Evolutionary conservation across 305 asterid genomes (phyloP).

Genomic region (Solanum hybrid): DNA sequence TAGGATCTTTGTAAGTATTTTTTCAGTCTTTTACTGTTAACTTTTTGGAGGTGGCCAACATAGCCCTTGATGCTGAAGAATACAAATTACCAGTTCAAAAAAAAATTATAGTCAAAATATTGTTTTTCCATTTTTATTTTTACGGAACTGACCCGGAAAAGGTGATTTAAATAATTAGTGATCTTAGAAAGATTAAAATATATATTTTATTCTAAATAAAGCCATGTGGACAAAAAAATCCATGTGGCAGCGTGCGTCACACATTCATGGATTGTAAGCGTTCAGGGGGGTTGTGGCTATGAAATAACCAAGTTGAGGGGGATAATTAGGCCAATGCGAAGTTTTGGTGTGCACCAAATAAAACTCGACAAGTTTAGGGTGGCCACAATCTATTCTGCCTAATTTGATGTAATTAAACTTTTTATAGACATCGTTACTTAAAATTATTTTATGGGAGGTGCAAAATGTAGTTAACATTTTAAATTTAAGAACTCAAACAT

Average conservation of each 20-base stretch:
- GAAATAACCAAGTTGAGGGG: background rate
- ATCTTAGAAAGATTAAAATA: background rate
- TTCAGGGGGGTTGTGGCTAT: background rate
- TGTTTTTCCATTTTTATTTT: background rate
- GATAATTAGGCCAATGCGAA: background rate
- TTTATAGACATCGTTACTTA: background rate
- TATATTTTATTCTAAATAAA: background rate
- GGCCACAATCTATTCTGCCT: background rate
- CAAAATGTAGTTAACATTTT: background rate
- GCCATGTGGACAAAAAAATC: background rate
- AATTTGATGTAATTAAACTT: background rate
- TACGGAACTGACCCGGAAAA: background rate
- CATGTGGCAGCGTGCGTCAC: background rate
- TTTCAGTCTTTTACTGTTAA: too few relatives aligned
- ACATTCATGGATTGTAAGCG: background rate
- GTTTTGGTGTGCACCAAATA: background rate
- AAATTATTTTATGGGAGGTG: background rate
- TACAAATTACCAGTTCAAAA: too few relatives aligned
- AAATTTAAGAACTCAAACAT: background rate
- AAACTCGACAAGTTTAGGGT: background rate
- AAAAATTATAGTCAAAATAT: background rate
- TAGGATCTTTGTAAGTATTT: too few relatives aligned
- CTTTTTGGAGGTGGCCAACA: too few relatives aligned
- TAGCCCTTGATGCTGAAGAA: too few relatives aligned
- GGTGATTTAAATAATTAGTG: background rate